Conservation (phyloP, 768 basidiomycete genomes). For the Exidia glandulosa region DNA sequence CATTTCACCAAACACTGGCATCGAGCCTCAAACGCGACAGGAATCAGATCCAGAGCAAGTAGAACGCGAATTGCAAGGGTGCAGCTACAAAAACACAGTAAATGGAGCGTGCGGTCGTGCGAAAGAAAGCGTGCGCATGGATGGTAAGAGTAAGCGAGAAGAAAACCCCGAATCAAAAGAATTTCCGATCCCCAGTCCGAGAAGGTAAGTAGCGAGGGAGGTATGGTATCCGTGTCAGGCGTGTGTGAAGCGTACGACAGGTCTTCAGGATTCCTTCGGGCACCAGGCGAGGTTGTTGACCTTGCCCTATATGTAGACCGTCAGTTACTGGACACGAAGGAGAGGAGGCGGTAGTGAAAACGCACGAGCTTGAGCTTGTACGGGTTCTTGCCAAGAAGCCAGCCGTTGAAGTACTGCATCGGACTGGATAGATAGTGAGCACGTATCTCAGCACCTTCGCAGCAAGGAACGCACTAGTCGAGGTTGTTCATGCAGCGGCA, state of each 20-base stretch:
- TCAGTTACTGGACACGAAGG: not conserved
- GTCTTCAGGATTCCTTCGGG: not conserved
- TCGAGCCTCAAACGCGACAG: too few species aligned
- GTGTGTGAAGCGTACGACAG: not conserved
- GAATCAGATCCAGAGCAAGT: too few species aligned
- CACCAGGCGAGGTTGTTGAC: not conserved
- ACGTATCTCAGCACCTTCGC: too few species aligned
- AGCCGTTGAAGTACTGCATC: slow-evolving; percentile 1
- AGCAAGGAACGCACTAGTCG: too few species aligned
- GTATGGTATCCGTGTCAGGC: not conserved
- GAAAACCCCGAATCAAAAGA: too few species aligned
- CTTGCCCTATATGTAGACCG: not conserved
- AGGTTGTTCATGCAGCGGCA: not conserved
- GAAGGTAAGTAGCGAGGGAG: not conserved
- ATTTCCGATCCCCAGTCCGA: too few species aligned
- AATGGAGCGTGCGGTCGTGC: not conserved
- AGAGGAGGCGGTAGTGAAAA: not conserved
- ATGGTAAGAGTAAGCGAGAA: not conserved
- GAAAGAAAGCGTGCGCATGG: not conserved
- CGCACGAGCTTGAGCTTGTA: not conserved
- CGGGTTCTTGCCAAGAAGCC: not conserved
- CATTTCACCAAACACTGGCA: too few species aligned
- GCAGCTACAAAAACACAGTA: too few species aligned
- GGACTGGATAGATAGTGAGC: too few species aligned
- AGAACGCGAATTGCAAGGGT: too few species aligned